Conservation (phyloP, 2,329 filamentous ascomycete genomes). For the Scedosporium minutisporum region DNA sequence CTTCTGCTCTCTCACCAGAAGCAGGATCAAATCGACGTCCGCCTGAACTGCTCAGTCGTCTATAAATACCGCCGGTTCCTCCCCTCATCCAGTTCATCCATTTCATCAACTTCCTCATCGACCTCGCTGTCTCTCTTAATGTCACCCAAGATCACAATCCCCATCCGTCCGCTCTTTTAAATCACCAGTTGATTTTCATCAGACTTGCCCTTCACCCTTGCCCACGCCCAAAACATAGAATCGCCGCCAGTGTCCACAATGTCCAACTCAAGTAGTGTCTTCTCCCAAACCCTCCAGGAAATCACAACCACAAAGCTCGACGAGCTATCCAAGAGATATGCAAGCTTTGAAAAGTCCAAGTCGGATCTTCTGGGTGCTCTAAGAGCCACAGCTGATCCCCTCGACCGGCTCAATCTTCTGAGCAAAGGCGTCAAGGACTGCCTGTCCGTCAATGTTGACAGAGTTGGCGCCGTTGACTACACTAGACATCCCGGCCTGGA, state of each 20-base stretch:
- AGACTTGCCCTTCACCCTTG: background rate
- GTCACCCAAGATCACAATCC: background rate
- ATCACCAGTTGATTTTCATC: background rate
- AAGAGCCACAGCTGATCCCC: slow-evolving; percentile 12
- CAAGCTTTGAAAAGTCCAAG: slow-evolving; percentile 26
- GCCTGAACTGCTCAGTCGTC: too few species aligned
- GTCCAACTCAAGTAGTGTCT: slow-evolving; percentile 23
- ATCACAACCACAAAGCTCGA: slow-evolving; percentile 35
- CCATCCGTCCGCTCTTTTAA: background rate
- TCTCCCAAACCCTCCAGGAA: slow-evolving; percentile 31
- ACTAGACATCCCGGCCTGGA: slow-evolving; percentile 19
- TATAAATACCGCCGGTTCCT: too few species aligned
- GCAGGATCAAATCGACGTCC: too few species aligned
- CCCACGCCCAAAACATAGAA: background rate
- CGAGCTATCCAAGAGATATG: slow-evolving; percentile 30
- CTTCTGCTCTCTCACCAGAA: too few species aligned
- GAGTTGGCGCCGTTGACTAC: slow-evolving; percentile 14
- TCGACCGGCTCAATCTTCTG: slow-evolving; percentile 22
- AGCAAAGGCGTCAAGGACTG: slow-evolving; percentile 25
- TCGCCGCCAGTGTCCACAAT: slow-evolving; percentile 10
- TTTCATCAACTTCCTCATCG: too few species aligned
- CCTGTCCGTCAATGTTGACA: slow-evolving; percentile 22
- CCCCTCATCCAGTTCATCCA: too few species aligned
- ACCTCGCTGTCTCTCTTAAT: too few species aligned
- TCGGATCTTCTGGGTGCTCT: slow-evolving; percentile 19